Evolutionary conservation across 2,329 filamentous ascomycete genomes (phyloP).

Genomic region (Helotiales sp.): DNA sequence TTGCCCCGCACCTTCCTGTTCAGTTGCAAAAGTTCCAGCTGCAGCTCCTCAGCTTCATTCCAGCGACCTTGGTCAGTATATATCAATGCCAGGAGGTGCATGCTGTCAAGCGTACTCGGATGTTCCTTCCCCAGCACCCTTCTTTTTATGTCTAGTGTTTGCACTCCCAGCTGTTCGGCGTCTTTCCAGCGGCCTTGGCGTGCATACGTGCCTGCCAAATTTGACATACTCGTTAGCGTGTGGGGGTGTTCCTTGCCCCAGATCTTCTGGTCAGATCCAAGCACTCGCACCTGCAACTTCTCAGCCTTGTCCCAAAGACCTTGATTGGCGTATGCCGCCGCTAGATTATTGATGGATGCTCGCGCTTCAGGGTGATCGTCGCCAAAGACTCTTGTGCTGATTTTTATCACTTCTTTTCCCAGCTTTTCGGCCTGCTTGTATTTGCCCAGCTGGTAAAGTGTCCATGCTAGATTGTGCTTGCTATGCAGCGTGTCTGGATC

Average conservation of each 20-base stretch:
- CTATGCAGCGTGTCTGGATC: background rate
- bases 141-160: slow-evolving; percentile 17
- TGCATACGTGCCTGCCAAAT: slow-evolving; percentile 44
- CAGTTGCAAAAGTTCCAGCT: slow-evolving; percentile 13
- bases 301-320: slow-evolving; percentile 10
- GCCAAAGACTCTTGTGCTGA: background rate
- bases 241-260: background rate
- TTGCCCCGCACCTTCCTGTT: slow-evolving; percentile 3
- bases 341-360: background rate
- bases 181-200: slow-evolving; percentile 34
- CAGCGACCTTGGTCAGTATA: slow-evolving; percentile 35
- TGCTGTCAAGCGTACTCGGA: slow-evolving; percentile 11
- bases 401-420: slow-evolving; percentile 7
- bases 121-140: slow-evolving; percentile 22
- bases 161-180: slow-evolving; percentile 20
- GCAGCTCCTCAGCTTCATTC: background rate
- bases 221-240: slow-evolving; percentile 10
- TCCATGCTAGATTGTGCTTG: slow-evolving; percentile 2
- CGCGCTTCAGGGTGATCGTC: slow-evolving; percentile 1
- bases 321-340: background rate
- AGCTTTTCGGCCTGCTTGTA: slow-evolving; percentile 1
- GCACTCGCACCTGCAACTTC: slow-evolving; percentile 5
- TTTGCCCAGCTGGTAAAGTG: background rate
- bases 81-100: slow-evolving; percentile 44
- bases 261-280: background rate